Evolutionary conservation across 257 asterid species (phyloP), one percentile per base, ranked within the genome.

Genomic region (Avicennia marina): DNA sequence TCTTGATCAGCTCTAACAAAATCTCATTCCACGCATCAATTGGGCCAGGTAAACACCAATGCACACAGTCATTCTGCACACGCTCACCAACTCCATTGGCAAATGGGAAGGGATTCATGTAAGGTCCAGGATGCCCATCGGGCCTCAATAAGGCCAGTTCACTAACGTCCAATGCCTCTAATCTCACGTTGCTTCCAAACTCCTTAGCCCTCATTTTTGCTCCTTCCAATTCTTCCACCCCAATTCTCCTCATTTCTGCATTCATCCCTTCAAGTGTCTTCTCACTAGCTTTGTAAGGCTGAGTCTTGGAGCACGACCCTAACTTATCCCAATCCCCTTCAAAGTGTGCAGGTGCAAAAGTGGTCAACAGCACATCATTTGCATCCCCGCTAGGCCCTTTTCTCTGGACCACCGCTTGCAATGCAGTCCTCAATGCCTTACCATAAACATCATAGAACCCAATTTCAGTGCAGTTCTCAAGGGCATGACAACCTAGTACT

Each of bases 1-100:
- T 78, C 72, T 66, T 76, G 66, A 82, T 62, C 16, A 84, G 16
- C 18, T 82, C 81, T 9, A 90, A 53, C 71, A 86, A 60, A 45
- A 90, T 77, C 70, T 80, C 81, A 46, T 90, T 87, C 98, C 98
- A 90, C 0, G 90, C 60, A 60, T 90, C 97, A 13, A 86, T 82
- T 0, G 97, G 77, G n/a, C 97, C 95, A 4, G 96, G 98, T 47
- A 86, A 43, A 63, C 98, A 90, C 96, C 98, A 90, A 57, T 90
- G 98, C 49, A 87, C 95, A 33, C 97, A 86, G 36, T 90, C 97
- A 41, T 87, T 84, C 27, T 45, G 94, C 18, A 86, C 89, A 0
- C 66, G 79, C 2, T 77, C 90, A 0, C 62, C 4, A 24, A 82
- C 51, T n/a, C 90, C 94, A 17, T 82, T 80, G 0, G 81, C 83